Evolutionary conservation across 768 basidiomycete species (phyloP), one percentile per base, ranked within the genome.

Genomic region (Trametes villosa): DNA sequence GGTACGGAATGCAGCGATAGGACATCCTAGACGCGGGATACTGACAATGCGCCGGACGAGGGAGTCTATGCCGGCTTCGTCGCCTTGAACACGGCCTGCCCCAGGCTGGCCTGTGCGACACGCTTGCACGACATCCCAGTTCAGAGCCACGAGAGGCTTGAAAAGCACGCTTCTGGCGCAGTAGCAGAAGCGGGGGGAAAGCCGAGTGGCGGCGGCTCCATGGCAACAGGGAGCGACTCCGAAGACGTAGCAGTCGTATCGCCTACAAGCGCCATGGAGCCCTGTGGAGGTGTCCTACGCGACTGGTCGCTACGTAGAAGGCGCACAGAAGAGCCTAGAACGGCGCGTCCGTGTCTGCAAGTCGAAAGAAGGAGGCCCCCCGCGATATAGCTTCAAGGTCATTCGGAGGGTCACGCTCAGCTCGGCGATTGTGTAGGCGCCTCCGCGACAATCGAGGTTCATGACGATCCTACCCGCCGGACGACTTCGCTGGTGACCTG

Each of bases 361-460:
- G 30, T 6, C 61, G 50, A 4, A 38, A 36, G 36, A 51, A 45
- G 22, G 61, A 51, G 9, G 44, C 36, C 17, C 58, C 63, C 7
- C 55, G 54, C 11, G 59, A 55, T n/a, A 48, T 18, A 1, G 59
- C 9, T 17, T 59, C 62, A 9, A 41, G 24, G n/a, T n/a, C n/a
- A n/a, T 1, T 31, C 3, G 18, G 22, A 27, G 6, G 44, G 38
- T 15, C 58, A 20, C 6, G 34, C 36, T 11, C 61, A 36, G 22
- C 47, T 31, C 11, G 27, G 42, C 4, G 49, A 6, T 29, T 60
- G 71, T 18, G 68, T 75, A 48, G 81, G 85, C 1, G 88, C 83
- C 72, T 95, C 95, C 0, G 89, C 91, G 83, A 98, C 92, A 57
- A 98, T 84, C 17, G 83, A n/a, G 75, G 67, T 89, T 90, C 83